A percentile compares a stretch with the other conserved stretches of the same genome.
phyloP scores from a whole-genome alignment of 164 flowering plant genomes.

The Annona cherimola region DNA sequence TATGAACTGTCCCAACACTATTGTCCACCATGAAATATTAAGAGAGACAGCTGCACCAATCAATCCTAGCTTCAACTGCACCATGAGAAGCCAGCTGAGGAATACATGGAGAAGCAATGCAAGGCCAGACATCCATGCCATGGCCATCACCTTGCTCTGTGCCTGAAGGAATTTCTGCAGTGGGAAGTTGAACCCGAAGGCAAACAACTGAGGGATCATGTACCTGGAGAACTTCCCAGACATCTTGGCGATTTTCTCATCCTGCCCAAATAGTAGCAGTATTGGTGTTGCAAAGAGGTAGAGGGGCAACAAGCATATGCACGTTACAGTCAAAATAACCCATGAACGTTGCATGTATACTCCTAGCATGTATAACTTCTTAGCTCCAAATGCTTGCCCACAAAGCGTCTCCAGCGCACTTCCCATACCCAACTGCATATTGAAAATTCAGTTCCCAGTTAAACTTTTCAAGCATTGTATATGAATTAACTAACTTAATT shows the following conservation, averaged over 20 bases:
- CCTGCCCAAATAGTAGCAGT: constrained; percentile 63
- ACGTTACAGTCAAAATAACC: constrained; percentile 49
- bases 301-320: constrained; percentile 44
- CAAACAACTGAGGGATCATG: constrained; percentile 81
- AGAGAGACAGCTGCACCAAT: constrained; percentile 74
- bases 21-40: constrained; percentile 56
- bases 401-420: constrained; percentile 89
- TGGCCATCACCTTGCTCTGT: constrained; percentile 58
- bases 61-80: constrained; percentile 50
- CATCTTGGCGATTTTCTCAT: constrained; percentile 45
- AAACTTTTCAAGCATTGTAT: too few relatives aligned
- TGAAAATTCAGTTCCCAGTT: too few relatives aligned
- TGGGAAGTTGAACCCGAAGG: constrained; percentile 74
- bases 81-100: constrained; percentile 46
- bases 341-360: constrained; percentile 85
- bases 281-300: constrained; percentile 64
- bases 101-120: constrained; percentile 45
- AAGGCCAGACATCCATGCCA: constrained; percentile 56
- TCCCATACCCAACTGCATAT: constrained; percentile 93
- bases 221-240: constrained; percentile 64
- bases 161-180: constrained; percentile 83
- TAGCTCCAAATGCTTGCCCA: constrained; percentile 91
- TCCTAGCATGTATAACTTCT: constrained; percentile 68
- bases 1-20: constrained; percentile 52
- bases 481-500: too few relatives aligned